These are phyloP conservation scores for Colletotrichum nymphaeae DNA, from an alignment of 2,329 filamentous ascomycete species.

Conservation along the genomic window DNA sequence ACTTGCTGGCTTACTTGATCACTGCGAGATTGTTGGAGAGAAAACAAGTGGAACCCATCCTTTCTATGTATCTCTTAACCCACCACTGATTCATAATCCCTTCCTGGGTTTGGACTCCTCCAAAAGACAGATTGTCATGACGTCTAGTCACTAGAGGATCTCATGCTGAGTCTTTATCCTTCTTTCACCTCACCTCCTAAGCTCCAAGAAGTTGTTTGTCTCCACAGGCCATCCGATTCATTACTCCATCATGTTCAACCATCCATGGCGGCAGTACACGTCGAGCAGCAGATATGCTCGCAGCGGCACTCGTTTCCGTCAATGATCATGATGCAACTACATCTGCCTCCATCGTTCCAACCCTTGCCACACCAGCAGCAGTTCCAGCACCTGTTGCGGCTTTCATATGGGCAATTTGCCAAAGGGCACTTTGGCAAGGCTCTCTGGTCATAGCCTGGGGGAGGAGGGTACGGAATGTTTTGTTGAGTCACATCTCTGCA, in stretches of 20 bases:
- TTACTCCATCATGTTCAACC: conserved; percentile 15
- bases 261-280: conserved; percentile 57
- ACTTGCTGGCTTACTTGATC: neutral
- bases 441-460: conserved; percentile 52
- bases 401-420: conserved; percentile 61
- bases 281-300: conserved; percentile 65
- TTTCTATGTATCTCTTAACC: neutral
- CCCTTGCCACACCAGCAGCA: conserved; percentile 68
- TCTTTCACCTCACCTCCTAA: neutral
- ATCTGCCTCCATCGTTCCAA: conserved; percentile 62
- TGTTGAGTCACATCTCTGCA: conserved; percentile 57
- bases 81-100: neutral
- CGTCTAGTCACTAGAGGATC: neutral
- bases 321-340: conserved; percentile 64
- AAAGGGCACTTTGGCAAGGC: conserved; percentile 56
- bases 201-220: neutral
- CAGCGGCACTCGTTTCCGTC: conserved; percentile 61
- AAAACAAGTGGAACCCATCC: neutral
- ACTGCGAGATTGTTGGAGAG: neutral
- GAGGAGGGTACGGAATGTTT: conserved; percentile 59
- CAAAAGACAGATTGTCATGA: neutral
- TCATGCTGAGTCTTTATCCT: neutral
- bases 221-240: neutral
- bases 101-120: neutral
- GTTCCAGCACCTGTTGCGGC: conserved; percentile 62